Evolutionary conservation across 441 rosid genomes (phyloP).

Genomic region (Croton setiger): DNA sequence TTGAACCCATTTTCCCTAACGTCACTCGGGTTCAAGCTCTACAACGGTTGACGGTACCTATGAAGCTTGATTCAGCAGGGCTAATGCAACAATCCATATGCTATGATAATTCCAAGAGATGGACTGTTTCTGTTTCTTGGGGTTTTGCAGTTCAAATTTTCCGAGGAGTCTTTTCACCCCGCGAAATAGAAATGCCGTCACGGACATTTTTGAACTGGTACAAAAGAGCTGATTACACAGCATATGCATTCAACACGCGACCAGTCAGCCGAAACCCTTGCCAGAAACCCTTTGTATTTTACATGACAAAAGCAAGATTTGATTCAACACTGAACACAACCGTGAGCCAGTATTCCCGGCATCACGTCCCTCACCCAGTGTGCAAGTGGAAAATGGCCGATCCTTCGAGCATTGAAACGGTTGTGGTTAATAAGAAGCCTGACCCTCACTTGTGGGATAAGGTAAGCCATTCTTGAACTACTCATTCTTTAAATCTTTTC

Average conservation of each 20-base stretch:
- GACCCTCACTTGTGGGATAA: conserved; percentile 82
- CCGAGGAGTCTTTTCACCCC: conserved; percentile 75
- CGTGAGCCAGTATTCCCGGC: conserved; percentile 53
- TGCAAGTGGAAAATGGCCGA: conserved; percentile 92
- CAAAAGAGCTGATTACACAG: conserved; percentile 81
- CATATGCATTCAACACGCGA: conserved; percentile 92
- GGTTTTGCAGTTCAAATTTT: conserved; percentile 85
- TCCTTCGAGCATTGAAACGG: conserved; percentile 42
- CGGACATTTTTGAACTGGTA: conserved; percentile 98
- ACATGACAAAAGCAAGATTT: conserved; percentile 47
- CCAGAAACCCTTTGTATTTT: conserved; percentile 89
- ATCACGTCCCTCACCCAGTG: conserved; percentile 44
- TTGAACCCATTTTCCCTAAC: conserved; percentile 91
- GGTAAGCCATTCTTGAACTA: conserved; percentile 40
- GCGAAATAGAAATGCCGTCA: conserved; percentile 95
- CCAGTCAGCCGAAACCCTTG: conserved; percentile 88
- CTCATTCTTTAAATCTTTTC: too few relatives aligned
- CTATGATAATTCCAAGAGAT: conserved; percentile 59
- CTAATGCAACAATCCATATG: conserved; percentile 96
- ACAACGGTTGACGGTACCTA: conserved; percentile 51
- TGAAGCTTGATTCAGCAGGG: conserved; percentile 73
- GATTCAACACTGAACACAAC: conserved; percentile 46
- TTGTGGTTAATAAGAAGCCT: conserved; percentile 65
- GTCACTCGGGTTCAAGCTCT: conserved; percentile 75
- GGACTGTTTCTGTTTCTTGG: conserved; percentile 96